Evolutionary conservation across 495 filamentous ascomycete genomes (phyloP).

Genomic region (Aspergillus asperescens): DNA sequence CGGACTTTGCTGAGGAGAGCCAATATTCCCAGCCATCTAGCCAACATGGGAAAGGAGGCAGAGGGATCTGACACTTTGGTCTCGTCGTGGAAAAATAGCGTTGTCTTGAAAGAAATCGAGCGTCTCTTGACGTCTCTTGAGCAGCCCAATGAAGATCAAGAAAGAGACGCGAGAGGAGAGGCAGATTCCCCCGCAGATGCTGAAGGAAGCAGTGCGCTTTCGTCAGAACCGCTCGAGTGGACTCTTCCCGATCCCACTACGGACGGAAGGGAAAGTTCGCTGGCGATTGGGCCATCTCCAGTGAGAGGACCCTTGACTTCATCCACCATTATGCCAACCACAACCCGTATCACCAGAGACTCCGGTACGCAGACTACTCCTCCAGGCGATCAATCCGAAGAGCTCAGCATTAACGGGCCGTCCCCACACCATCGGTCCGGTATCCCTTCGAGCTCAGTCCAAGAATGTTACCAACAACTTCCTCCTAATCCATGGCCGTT

Average conservation of each 20-base stretch:
- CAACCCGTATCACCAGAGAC: slow-evolving; percentile 21
- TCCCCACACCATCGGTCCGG: neutral
- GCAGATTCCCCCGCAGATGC: slow-evolving; percentile 32
- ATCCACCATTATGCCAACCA: slow-evolving; percentile 14
- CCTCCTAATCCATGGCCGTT: slow-evolving; percentile 50
- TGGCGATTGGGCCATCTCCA: slow-evolving; percentile 28
- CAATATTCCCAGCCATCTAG: slow-evolving; percentile 38
- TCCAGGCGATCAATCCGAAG: neutral
- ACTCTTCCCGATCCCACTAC: slow-evolving; percentile 30
- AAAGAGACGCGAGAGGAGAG: slow-evolving; percentile 19
- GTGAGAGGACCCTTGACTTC: slow-evolving; percentile 24
- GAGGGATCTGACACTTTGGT: slow-evolving; percentile 44
- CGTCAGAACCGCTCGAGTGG: slow-evolving; percentile 37
- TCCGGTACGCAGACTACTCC: slow-evolving; percentile 24
- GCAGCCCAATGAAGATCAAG: slow-evolving; percentile 37
- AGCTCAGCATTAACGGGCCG: neutral
- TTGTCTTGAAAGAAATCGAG: slow-evolving; percentile 49
- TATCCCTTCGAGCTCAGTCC: neutral
- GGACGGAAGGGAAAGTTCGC: slow-evolving; percentile 20
- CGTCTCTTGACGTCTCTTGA: slow-evolving; percentile 43
- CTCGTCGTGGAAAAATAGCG: slow-evolving; percentile 51
- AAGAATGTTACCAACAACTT: slow-evolving; percentile 26
- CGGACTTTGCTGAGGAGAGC: slow-evolving; percentile 35
- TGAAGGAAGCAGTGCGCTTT: slow-evolving; percentile 31
- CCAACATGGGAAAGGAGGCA: slow-evolving; percentile 42